Evolutionary conservation across 2,329 filamentous ascomycete species (phyloP), one percentile per base, ranked within the genome.

Genomic region (Penicillium sp.): DNA sequence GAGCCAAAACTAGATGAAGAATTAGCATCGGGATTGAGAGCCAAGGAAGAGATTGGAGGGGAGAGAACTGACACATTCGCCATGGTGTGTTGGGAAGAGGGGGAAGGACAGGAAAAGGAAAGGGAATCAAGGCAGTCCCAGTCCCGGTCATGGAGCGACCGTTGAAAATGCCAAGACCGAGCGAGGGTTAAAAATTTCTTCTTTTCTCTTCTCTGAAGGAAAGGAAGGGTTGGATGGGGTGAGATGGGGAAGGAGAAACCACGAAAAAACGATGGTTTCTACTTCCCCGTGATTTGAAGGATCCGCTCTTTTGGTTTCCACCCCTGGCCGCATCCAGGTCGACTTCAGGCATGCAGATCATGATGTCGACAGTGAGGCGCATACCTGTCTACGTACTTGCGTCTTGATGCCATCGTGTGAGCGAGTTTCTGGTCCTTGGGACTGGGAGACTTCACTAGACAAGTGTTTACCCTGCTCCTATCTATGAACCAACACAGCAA

Each of bases 1-100:
- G 76, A 76, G 55, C 79, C 75, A 59, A 90, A 66, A 57, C 82
- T 82, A 51, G 28, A 39, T 30, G 28, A 37, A 44, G 35, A 45
- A 41, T 32, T 14, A 41, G 23, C 25, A 27, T n/a, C 10, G 25
- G 25, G 25, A n/a, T 6, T n/a, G 12, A 27, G 25, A n/a, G 25
- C 6, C 6, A n/a, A 4, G 31, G 4, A n/a, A 23, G 12, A 35
- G 13, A 10, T 26, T 28, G 27, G 37, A 27, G 37, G 35, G 42
- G 32, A 14, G 31, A 35, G 9, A 23, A 45, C 54, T 18, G 31
- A 53, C 50, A 47, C 38, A 35, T 54, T 50, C 41, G 51, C 51
- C 50, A 52, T 54, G 41, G 42, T 46, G 39, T 27, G 25, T n/a
- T 27, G 25, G 6, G 25, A 13, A 11, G 25, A 6, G 38, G 42